phyloP scores from a whole-genome alignment of 106 monocot species.

The Alisma plantagoaquatica region DNA sequence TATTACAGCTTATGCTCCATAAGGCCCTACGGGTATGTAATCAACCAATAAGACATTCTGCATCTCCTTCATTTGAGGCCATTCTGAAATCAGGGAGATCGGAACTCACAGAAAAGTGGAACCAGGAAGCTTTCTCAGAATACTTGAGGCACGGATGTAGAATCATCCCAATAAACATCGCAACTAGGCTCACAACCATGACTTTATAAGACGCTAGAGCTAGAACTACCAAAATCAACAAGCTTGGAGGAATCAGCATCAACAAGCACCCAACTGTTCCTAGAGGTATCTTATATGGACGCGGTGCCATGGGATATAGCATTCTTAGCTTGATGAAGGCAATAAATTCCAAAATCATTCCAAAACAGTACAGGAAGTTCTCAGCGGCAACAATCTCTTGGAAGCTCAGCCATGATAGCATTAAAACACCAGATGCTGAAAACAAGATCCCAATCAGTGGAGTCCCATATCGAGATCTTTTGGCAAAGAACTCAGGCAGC shows the following conservation, averaged over 20 bases:
- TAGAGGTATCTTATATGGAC: constrained; percentile 52
- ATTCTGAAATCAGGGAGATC: constrained; percentile 27
- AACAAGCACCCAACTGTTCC: constrained; percentile 46
- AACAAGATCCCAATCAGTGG: constrained; percentile 57
- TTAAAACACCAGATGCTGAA: constrained; percentile 56
- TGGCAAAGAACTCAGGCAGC: constrained; percentile 53
- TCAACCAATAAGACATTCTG: constrained; percentile 20
- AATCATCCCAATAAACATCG: constrained; percentile 34
- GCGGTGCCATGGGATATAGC: constrained; percentile 18
- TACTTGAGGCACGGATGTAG: constrained; percentile 35
- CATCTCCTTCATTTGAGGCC: constrained; percentile 2
- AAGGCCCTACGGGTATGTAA: no score
- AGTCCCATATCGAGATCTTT: constrained; percentile 42
- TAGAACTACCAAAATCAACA: constrained; percentile 41
- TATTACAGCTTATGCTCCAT: no score
- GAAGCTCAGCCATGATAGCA: constrained; percentile 71
- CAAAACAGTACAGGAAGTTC: constrained; percentile 65
- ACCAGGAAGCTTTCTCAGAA: constrained; percentile 25
- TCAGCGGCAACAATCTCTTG: constrained; percentile 71
- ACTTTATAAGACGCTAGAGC: constrained; percentile 39
- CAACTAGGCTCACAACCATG: constrained; percentile 43
- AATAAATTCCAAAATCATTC: constrained; percentile 55
- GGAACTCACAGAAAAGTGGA: constrained; percentile 28
- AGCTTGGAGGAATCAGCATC: constrained; percentile 58
- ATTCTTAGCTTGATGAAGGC: constrained; percentile 50